Conservation (phyloP, 2,329 filamentous ascomycete species). For the Magnaporthiopsis rhizophila region DNA sequence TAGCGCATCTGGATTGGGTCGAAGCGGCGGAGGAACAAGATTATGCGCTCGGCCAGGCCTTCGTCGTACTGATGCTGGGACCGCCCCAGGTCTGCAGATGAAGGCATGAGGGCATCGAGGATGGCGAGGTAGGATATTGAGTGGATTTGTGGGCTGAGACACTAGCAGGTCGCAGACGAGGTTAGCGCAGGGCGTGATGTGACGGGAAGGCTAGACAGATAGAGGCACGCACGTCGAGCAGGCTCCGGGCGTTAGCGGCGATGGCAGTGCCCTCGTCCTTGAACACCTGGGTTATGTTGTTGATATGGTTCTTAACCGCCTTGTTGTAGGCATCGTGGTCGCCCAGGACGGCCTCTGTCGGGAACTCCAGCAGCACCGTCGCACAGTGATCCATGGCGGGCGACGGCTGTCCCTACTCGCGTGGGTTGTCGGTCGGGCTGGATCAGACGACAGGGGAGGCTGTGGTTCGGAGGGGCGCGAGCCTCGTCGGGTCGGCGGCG, state of each 20-base stretch:
- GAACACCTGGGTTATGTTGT: slow-evolving; percentile 29
- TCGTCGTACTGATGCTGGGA: slow-evolving; percentile 18
- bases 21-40: slow-evolving; percentile 39
- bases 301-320: slow-evolving; percentile 29
- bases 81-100: background rate
- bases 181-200: background rate
- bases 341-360: slow-evolving; percentile 20
- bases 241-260: slow-evolving; percentile 23
- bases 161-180: slow-evolving; percentile 21
- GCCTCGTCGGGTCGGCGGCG: background rate
- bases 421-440: background rate
- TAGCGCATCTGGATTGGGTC: slow-evolving; percentile 46
- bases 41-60: slow-evolving; percentile 31
- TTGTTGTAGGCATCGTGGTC: slow-evolving; percentile 31
- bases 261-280: slow-evolving; percentile 25
- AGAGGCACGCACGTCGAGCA: slow-evolving; percentile 31
- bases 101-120: slow-evolving; percentile 30
- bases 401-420: background rate
- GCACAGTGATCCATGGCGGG: slow-evolving; percentile 28
- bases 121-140: slow-evolving; percentile 44
- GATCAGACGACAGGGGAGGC: background rate
- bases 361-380: slow-evolving; percentile 33
- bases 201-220: background rate
- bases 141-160: slow-evolving; percentile 38
- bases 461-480: background rate